Evolutionary conservation across 2,329 filamentous ascomycete species (phyloP), one percentile per base, ranked within the genome.

Genomic region (Chaetomium sp.): DNA sequence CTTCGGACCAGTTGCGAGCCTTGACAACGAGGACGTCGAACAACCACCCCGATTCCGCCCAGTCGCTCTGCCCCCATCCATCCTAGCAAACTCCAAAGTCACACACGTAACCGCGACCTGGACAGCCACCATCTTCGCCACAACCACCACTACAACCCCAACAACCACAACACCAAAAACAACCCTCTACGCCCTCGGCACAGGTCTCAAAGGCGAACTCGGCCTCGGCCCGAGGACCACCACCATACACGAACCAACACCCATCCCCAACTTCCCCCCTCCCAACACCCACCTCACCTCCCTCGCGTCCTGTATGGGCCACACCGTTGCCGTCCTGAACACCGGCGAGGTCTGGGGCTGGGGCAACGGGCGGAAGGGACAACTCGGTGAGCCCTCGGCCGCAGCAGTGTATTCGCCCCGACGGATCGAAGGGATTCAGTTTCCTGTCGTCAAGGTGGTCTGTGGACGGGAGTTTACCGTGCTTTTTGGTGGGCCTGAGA

Each of bases 391-490:
- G 43, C 78, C 79, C 0, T 72, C 45, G 1, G n/a, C 73, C 34
- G 74, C 72, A 5, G 67, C 84, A 34, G 68, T 86, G 2, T 78
- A 80, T 71, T 66, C 65, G 12, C 90, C 90, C 5, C 74, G 80
- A 8, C 84, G 76, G 69, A 78, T 95, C 27, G 71, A 73, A 12
- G 72, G 74, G 2, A 69, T 81, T 19, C 67, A 71, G 4, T 95
- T 95, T 68, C 73, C 71, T n/a, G 86, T 85, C 2, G 70, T 71
- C 10, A 78, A 81, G 60, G 89, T 82, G 1, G 84, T 87, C 0
- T 95, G 91, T 68, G 91, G 91, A 7, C 83, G 88, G 59, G 89
- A 96, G 59, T 92, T 95, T 65, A 95, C 91, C 0, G 88, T 86
- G 65, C 68, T 96, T 5, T 77, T 89, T 41, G 78, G 79, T 4